Conservation (phyloP, 2,329 filamentous ascomycete genomes). For the Talaromyces sp. region DNA sequence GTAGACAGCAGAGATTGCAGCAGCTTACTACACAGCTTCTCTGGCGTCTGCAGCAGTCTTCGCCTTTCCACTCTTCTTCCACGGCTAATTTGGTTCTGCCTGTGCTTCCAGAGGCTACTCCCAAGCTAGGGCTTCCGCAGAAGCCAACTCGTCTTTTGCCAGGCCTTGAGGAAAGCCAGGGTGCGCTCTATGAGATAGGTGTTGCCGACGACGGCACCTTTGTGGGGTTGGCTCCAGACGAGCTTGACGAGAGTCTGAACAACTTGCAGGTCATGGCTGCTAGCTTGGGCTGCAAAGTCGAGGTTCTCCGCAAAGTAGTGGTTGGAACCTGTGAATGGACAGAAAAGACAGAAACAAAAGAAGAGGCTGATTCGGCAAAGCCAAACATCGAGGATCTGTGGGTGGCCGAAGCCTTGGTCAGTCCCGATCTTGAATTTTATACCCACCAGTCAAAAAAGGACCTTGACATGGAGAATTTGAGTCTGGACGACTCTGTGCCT, state of each 20-base stretch:
- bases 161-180: constrained; percentile 85
- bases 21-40: constrained; percentile 91
- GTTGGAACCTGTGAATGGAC: constrained; percentile 73
- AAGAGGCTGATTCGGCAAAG: constrained; percentile 18
- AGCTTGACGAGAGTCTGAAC: constrained; percentile 83
- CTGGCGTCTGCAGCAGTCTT: constrained; percentile 93
- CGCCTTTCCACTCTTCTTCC: constrained; percentile 78
- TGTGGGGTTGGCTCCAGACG: constrained; percentile 80
- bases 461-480: neutral
- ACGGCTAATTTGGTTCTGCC: constrained; percentile 71
- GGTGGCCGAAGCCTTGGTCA: constrained; percentile 88
- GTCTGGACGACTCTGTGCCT: constrained; percentile 1
- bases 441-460: constrained; percentile 15
- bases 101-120: constrained; percentile 60
- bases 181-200: constrained; percentile 92
- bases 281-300: constrained; percentile 79
- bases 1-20: constrained; percentile 76
- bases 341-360: constrained; percentile 17
- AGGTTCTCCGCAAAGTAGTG: constrained; percentile 72
- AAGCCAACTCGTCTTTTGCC: constrained; percentile 55
- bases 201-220: constrained; percentile 92
- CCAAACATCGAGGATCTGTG: constrained; percentile 57
- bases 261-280: constrained; percentile 88
- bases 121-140: constrained; percentile 52
- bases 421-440: constrained; percentile 57